Evolutionary conservation across 805 yeast genomes (phyloP), one percentile per base, ranked within the genome.

Genomic region (Sugiyamaella qingdaonensis): DNA sequence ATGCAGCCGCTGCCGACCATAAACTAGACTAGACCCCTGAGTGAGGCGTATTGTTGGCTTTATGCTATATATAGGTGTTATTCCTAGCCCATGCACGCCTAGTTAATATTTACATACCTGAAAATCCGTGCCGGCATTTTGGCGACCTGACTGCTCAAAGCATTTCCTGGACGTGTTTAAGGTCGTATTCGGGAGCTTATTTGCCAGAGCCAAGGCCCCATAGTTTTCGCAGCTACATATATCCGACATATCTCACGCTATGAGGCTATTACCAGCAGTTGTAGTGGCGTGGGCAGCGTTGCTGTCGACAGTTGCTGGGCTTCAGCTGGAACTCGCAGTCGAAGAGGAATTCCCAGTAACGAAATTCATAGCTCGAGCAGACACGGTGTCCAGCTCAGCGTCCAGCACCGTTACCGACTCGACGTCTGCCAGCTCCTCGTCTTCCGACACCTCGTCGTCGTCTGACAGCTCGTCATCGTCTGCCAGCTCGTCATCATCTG

Each of bases 361-460:
- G 37, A 31, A 31, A 24, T 29, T 16, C n/a, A n/a, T 11, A 4
- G 13, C 14, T 4, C 37, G 34, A 18, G 32, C 14, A 13, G 47
- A 31, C 27, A 36, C 45, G 4, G 52, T 49, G 5, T 39, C 52
- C 16, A 49, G 41, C 41, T 41, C 52, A 2, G 52, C 52, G 14
- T 21, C 44, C 14, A 49, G 41, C 33, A 42, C 41, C 18, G 13
- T 9, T 33, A 29, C 14, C n/a, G 36, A 31, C n/a, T 9, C 21
- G 3, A 16, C 2, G 13, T 2, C 19, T 3, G 24, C 24, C 4
- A 16, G 24, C 24, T 39, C 43, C 21, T 13, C 43, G 24, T n/a
- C 24, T 39, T 16, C 49, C 49, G n/a, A 14, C 53, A 2, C n/a
- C n/a, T n/a, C 52, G 55, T 55, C 58, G 13, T 41, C 58, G n/a